Percentiles rank a stretch among this genome's conserved stretches.
phyloP scores from a whole-genome alignment of 352 stramenopile species.

The Detonula confervacea region DNA sequence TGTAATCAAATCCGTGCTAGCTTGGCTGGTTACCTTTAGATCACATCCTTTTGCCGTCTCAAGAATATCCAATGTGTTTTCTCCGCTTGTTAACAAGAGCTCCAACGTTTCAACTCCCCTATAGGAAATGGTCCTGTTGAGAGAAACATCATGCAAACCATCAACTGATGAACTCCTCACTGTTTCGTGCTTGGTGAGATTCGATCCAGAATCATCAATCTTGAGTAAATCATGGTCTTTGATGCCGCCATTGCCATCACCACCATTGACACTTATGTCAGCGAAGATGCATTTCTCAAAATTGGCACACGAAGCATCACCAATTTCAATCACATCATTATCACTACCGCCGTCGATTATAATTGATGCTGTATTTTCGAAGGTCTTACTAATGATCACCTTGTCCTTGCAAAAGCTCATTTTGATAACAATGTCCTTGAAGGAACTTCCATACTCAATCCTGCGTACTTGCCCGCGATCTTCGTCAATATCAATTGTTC shows the following conservation, averaged over 20 bases:
- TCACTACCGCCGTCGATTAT: not conserved
- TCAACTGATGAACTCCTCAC: no score
- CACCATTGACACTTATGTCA: conserved; percentile 8
- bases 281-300: conserved; percentile 3
- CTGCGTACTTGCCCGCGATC: not conserved
- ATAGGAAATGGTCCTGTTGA: no score
- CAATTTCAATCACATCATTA: conserved; percentile 10
- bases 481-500: not conserved
- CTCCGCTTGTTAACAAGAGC: no score
- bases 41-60: no score
- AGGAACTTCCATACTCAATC: not conserved
- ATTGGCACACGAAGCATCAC: not conserved
- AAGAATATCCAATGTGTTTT: no score
- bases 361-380: not conserved
- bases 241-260: not conserved
- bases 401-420: conserved; percentile 11
- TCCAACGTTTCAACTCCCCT: no score
- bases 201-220: no score
- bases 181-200: no score
- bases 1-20: no score
- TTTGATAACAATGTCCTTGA: conserved; percentile 1
- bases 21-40: no score
- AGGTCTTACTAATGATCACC: not conserved
- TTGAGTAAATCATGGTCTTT: no score
- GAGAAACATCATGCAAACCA: no score